A percentile compares a stretch with the other conserved stretches of the same genome.
Evolutionary conservation across 2,329 filamentous ascomycete genomes (phyloP).

Genomic region (Podosphaera xanthii): DNA sequence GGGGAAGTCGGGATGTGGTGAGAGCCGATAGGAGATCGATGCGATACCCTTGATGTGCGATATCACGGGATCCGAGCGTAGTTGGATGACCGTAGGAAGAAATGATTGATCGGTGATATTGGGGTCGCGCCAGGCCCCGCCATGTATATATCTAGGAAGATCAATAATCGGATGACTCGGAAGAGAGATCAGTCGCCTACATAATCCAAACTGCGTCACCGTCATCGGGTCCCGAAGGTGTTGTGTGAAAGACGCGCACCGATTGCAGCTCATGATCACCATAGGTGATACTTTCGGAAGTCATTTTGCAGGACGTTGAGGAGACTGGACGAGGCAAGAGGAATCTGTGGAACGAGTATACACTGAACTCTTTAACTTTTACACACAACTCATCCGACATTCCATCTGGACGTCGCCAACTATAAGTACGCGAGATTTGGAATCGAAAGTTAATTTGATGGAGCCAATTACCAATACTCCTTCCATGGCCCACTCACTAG

Average conservation of each 20-base stretch:
- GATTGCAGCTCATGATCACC: slow-evolving; percentile 1
- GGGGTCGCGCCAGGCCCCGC: slow-evolving; percentile 39
- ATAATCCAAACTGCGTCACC: not conserved
- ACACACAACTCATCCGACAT: no score
- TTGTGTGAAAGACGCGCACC: not conserved
- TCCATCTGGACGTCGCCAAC: no score
- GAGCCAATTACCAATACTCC: no score
- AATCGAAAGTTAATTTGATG: no score
- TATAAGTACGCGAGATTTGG: no score
- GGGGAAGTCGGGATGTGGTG: slow-evolving; percentile 26
- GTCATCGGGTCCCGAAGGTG: not conserved
- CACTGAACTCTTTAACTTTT: no score
- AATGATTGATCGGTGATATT: slow-evolving; percentile 19
- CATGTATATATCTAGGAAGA: slow-evolving; percentile 23
- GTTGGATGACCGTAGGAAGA: slow-evolving; percentile 2
- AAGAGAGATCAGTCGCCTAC: not conserved
- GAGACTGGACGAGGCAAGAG: no score
- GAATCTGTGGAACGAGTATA: no score
- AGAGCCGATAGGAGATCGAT: slow-evolving; percentile 41
- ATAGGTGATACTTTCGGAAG: not conserved
- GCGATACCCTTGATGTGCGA: slow-evolving; percentile 35
- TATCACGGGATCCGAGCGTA: slow-evolving; percentile 7
- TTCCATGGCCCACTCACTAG: no score
- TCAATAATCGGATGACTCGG: not conserved
- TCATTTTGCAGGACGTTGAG: no score